Evolutionary conservation across 2,329 filamentous ascomycete species (phyloP), one percentile per base, ranked within the genome.

Genomic region (Cordyceps cateniannulata): DNA sequence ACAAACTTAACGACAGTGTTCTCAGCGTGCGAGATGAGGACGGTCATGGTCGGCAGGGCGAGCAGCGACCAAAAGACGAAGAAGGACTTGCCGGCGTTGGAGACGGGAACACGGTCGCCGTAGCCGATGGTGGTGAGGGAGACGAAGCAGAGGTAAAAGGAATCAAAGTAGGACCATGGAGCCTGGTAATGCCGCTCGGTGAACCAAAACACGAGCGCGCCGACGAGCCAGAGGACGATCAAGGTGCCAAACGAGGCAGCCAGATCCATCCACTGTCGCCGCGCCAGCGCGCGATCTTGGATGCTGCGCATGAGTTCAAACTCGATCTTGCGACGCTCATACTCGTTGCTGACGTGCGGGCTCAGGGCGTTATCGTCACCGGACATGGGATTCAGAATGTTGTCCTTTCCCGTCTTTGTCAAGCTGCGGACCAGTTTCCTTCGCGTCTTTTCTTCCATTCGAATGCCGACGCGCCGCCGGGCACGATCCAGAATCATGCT

Each of bases 61-160:
- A 96, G 81, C 1, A 97, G 73, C 16, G 87, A 90, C 93, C 93
- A 97, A 60, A 96, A 87, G n/a, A 97, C 90, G 68, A 96, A 97
- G 71, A 96, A 96, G 0, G 90, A 85, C 59, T 90, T 87, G 1
- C 90, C 91, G 0, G 86, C 82, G 64, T 92, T 93, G 2, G 87
- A 90, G n/a, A 85, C 78, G 0, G 91, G 91, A 1, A 86, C 85
- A 5, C 88, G 73, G 65, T 96, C 91, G 3, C 93, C 93, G 67
- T 96, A 96, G 1, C 93, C 93, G 42, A 96, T 90, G 0, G 93
- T 96, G 2, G 92, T 79, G 25, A 96, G 82, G 3, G 87, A 88
- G 38, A 91, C 85, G 71, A 95, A 97, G 66, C 87, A 86, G 70
- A 96, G 96, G 73, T 96, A 96, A 48, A 97, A 80, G 0, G 86